phyloP scores from a whole-genome alignment of 805 yeast genomes.

The Hanseniaspora meyeri region DNA sequence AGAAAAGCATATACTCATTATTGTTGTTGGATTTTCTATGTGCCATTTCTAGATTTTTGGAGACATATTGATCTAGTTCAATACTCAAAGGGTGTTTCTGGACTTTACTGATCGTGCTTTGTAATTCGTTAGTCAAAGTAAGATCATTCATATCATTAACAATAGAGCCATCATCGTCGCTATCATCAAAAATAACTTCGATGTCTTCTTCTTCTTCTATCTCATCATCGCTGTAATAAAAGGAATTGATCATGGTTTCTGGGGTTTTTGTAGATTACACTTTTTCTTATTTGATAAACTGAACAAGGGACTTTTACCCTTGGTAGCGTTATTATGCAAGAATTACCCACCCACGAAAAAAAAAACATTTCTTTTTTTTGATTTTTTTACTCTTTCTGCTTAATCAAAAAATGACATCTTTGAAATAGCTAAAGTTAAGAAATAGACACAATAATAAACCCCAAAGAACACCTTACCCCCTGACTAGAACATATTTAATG shows the following conservation, averaged over 20 bases:
- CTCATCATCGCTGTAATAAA: background rate
- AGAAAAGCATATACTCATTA: slow-evolving; percentile 7
- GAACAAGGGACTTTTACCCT: background rate
- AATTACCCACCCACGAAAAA: background rate
- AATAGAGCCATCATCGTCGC: background rate
- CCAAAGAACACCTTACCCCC: background rate
- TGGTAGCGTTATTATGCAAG: background rate
- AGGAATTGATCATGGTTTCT: background rate
- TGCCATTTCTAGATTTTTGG: background rate
- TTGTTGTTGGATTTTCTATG: slow-evolving; percentile 3
- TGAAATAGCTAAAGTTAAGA: too few species aligned
- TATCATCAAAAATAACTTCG: slow-evolving; percentile 9
- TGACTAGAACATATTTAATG: background rate
- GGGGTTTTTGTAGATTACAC: background rate
- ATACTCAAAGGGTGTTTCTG: background rate
- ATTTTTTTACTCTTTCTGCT: too few species aligned
- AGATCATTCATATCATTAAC: background rate
- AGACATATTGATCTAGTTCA: background rate
- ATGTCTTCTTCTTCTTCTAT: slow-evolving; percentile 8
- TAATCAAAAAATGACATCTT: too few species aligned
- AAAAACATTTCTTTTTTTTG: background rate
- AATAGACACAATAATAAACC: too few species aligned
- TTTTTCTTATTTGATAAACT: background rate
- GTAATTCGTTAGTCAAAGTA: background rate
- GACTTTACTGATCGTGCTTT: background rate